phyloP scores from a whole-genome alignment of 2,329 filamentous ascomycete genomes.

The Cadophora sp. region DNA sequence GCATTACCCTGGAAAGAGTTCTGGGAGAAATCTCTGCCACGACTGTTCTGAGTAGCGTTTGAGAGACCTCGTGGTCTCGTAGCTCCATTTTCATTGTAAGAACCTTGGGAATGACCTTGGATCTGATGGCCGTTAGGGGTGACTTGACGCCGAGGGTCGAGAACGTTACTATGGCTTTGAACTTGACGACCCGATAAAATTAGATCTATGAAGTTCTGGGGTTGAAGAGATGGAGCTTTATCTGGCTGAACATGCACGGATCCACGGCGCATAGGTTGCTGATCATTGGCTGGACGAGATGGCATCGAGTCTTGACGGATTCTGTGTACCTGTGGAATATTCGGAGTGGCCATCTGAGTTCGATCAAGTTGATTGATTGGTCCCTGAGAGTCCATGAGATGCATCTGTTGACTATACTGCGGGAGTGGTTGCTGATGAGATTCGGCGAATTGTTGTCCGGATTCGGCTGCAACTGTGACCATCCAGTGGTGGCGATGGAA shows the following conservation, averaged over 20 bases:
- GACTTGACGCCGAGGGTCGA: not conserved
- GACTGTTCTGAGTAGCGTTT: slow-evolving; percentile 2
- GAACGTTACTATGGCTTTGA: not conserved
- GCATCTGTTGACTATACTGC: not conserved
- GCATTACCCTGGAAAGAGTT: not conserved
- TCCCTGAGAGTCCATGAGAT: not conserved
- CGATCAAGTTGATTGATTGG: no score
- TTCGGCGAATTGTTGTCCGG: not conserved
- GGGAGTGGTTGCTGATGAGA: not conserved
- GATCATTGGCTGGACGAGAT: not conserved
- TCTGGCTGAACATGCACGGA: not conserved
- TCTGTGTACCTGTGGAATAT: not conserved
- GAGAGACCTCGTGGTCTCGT: slow-evolving; percentile 1
- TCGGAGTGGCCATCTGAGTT: not conserved
- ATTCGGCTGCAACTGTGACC: not conserved
- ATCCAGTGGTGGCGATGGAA: not conserved
- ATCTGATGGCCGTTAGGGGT: not conserved
- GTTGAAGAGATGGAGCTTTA: not conserved
- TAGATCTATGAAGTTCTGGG: not conserved
- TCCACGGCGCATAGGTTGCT: not conserved
- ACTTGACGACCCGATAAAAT: not conserved
- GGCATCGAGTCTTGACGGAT: not conserved
- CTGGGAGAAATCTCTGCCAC: not conserved
- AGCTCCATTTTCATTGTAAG: not conserved
- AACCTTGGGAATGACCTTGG: not conserved